Evolutionary conservation across 2,329 filamentous ascomycete species (phyloP).

Genomic region (Amylocarpus encephaloides): DNA sequence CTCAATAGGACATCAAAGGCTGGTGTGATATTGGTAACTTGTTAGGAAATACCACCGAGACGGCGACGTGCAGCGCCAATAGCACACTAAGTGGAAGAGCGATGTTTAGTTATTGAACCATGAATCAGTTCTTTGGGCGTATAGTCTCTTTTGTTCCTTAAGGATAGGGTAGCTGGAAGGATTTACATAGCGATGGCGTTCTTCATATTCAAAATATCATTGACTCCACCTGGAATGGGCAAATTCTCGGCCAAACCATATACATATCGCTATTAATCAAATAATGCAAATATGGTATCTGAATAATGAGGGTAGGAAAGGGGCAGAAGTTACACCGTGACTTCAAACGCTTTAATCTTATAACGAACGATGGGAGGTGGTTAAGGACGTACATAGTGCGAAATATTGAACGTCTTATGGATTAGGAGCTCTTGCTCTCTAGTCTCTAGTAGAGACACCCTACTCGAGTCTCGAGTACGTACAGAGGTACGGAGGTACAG

Average conservation of each 20-base stretch:
- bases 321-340: too few species aligned
- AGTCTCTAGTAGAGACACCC: too few species aligned
- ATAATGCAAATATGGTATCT: not conserved
- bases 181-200: slow-evolving; percentile 25
- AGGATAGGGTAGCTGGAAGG: not conserved
- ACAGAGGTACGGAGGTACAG: too few species aligned
- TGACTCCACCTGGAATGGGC: not conserved
- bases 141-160: not conserved
- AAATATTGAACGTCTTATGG: too few species aligned
- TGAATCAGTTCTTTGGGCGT: not conserved
- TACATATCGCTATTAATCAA: not conserved
- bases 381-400: too few species aligned
- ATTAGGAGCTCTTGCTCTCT: too few species aligned
- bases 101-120: not conserved
- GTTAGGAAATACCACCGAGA: slow-evolving; percentile 12
- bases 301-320: too few species aligned
- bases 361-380: too few species aligned
- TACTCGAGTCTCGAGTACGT: too few species aligned
- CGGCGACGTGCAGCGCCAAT: not conserved
- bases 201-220: slow-evolving; percentile 2
- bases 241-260: not conserved
- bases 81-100: too few species aligned
- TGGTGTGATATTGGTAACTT: slow-evolving; percentile 51
- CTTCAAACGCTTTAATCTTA: too few species aligned
- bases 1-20: slow-evolving; percentile 51